phyloP scores from a whole-genome alignment of 768 basidiomycete genomes.

The Pulveroboletus sp. region DNA sequence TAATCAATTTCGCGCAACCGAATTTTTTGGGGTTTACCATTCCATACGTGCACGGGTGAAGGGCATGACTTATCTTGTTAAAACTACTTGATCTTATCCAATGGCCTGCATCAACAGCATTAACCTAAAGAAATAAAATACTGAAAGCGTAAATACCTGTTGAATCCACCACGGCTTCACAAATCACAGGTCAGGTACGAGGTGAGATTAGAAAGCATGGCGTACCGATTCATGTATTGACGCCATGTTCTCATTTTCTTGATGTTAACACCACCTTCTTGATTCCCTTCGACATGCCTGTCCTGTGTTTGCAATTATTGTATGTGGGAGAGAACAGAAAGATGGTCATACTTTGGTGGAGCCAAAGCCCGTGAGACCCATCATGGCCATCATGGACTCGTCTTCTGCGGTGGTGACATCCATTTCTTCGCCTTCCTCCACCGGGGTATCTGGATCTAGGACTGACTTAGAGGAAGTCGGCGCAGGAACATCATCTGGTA shows the following conservation, averaged over 20 bases:
- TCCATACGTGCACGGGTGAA: slow-evolving; percentile 3
- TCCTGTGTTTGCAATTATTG: slow-evolving; percentile 45
- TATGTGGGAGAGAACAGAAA: neutral
- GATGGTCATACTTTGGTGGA: slow-evolving; percentile 69
- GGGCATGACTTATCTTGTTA: slow-evolving; percentile 17
- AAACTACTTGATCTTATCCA: slow-evolving; percentile 90
- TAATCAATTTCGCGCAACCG: too few species aligned
- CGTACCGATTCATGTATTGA: slow-evolving; percentile 96
- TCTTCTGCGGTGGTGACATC: slow-evolving; percentile 65
- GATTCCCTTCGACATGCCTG: slow-evolving; percentile 78
- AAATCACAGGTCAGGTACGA: slow-evolving; percentile 11
- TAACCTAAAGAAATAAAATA: slow-evolving; percentile 5
- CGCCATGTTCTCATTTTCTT: slow-evolving; percentile 92
- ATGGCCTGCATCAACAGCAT: slow-evolving; percentile 52
- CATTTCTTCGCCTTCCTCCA: slow-evolving; percentile 51
- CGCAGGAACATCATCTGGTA: slow-evolving; percentile 8
- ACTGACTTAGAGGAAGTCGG: slow-evolving; percentile 28
- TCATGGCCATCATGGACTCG: slow-evolving; percentile 81
- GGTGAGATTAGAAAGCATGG: neutral
- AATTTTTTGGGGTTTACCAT: too few species aligned
- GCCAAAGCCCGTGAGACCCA: slow-evolving; percentile 89
- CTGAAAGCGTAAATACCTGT: slow-evolving; percentile 47
- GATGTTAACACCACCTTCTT: slow-evolving; percentile 62
- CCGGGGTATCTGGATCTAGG: slow-evolving; percentile 42
- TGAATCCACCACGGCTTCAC: slow-evolving; percentile 78